Base-by-base conservation (phyloP, 2,329 filamentous ascomycete species). In the Venturia oleaginea region DNA sequence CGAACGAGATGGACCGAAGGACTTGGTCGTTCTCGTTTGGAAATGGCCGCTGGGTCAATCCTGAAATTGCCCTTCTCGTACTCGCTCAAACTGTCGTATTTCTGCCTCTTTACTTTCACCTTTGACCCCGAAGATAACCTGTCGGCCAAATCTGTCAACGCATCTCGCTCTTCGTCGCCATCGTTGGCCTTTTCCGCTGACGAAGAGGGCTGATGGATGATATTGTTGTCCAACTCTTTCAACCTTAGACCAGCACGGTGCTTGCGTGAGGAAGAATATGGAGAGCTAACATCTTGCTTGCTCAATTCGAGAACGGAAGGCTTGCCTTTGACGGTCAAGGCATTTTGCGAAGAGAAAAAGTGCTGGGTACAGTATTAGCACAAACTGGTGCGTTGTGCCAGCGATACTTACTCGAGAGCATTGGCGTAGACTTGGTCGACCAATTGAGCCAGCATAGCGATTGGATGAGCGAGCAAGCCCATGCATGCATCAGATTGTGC, bases 401-500 rank as follows among this genome's bases (percentile, higher is more conserved):
- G 22, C 51, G 27, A 34, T 34, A 32, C 51, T 32, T 57, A 57
- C 51, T 57, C 51, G 46, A 24, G 2, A 27, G 46, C 10, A 27
- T 51, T 51, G 46, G 46, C 46, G 51, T 34, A 22, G 6, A 57
- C 51, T 17, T 34, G 51, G 27, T 57, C 51, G 51, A 30, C 51
- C 51, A 57, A 57, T 57, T 34, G 51, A 57, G 30, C 27, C 15
- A 57, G 51, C 51, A n/a, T 34, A 57, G 51, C 30, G 19, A 57
- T 57, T 34, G 27, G 34, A 10, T n/a, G 27, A 34, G 27, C 51
- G 51, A 34, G 51, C 30, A 57, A 57, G 34, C 30, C 51, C 51
- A 57, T 57, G 51, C 51, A 57, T 57, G 17, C 51, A 57, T 57
- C 51, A 57, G 19, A 11, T 57, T 37, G 30, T 34, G 51, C 51